phyloP scores from a whole-genome alignment of 2,329 filamentous ascomycete genomes.

The Alternaria burnsii region DNA sequence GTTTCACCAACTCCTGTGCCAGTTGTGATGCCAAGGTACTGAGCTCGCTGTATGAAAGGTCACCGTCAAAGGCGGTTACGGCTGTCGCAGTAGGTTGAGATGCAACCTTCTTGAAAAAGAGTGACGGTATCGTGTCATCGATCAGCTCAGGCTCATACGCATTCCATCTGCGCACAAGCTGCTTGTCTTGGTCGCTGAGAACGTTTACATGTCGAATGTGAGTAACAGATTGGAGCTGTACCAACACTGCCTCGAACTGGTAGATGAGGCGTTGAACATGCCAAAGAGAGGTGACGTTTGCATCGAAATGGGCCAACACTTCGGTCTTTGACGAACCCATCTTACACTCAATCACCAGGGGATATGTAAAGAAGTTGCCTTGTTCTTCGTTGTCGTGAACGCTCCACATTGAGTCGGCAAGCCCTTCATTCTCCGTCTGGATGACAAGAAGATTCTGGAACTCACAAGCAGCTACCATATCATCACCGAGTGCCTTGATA shows the following conservation, averaged over 20 bases:
- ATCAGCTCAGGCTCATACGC: constrained; percentile 27
- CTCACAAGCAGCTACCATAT: constrained; percentile 65
- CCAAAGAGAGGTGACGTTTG: constrained; percentile 38
- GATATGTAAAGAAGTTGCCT: constrained; percentile 46
- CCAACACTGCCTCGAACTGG: constrained; percentile 40
- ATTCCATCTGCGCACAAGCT: constrained; percentile 39
- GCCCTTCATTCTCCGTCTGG: constrained; percentile 50
- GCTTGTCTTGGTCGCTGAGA: constrained; percentile 38
- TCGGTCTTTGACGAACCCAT: constrained; percentile 29
- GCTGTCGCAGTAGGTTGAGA: constrained; percentile 31
- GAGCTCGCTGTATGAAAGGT: constrained; percentile 42
- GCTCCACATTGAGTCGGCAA: constrained; percentile 39
- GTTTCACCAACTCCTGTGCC: constrained; percentile 37
- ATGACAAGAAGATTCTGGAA: constrained; percentile 65
- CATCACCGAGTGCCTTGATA: constrained; percentile 56
- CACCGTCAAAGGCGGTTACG: constrained; percentile 41
- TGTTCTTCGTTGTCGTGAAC: constrained; percentile 39
- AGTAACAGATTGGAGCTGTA: constrained; percentile 34
- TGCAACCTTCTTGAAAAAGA: constrained; percentile 34
- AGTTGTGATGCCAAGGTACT: constrained; percentile 32
- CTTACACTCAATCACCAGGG: constrained; percentile 44
- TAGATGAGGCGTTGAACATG: constrained; percentile 41
- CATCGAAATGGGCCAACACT: constrained; percentile 40
- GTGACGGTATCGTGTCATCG: constrained; percentile 36
- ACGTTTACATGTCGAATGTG: constrained; percentile 34